Conservation (phyloP, 768 basidiomycete species). For the Xerocomus brunneocitrinus region DNA sequence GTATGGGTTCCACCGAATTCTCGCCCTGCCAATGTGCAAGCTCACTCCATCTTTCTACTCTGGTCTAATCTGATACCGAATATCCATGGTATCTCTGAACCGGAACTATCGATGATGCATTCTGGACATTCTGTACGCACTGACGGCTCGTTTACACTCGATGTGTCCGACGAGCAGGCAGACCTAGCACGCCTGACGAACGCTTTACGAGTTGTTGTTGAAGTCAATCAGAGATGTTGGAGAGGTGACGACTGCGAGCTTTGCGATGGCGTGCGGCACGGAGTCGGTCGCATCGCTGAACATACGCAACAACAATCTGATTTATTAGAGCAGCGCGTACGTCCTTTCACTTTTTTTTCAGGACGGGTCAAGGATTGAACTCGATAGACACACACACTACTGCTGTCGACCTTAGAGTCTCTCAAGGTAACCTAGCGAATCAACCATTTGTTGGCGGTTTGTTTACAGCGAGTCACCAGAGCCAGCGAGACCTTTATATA, state of each 20-base stretch:
- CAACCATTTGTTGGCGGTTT: slow-evolving; percentile 3
- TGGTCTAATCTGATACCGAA: slow-evolving; percentile 33
- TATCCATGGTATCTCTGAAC: slow-evolving; percentile 30
- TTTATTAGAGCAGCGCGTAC: slow-evolving; percentile 65
- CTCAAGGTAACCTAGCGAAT: slow-evolving; percentile 52
- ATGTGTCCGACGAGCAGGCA: slow-evolving; percentile 50
- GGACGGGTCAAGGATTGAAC: neutral
- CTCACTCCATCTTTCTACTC: slow-evolving; percentile 66
- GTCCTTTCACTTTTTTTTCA: slow-evolving; percentile 20
- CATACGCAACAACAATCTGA: slow-evolving; percentile 73
- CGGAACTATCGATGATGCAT: slow-evolving; percentile 12
- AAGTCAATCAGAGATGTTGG: slow-evolving; percentile 81
- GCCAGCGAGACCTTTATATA: slow-evolving; percentile 81
- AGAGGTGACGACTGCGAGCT: slow-evolving; percentile 78
- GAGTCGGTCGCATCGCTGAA: slow-evolving; percentile 60
- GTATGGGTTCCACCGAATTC: slow-evolving; percentile 67
- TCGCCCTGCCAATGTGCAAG: slow-evolving; percentile 57
- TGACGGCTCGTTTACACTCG: slow-evolving; percentile 18
- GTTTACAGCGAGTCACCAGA: slow-evolving; percentile 35
- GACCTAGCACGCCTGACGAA: slow-evolving; percentile 82
- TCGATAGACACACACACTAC: slow-evolving; percentile 53
- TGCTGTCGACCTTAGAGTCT: slow-evolving; percentile 69
- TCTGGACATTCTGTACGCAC: slow-evolving; percentile 9
- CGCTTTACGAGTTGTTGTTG: slow-evolving; percentile 70
- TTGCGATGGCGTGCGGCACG: slow-evolving; percentile 70